Base-by-base conservation (phyloP, 768 basidiomycete species). In the Hygrophoropsis aurantiaca region DNA sequence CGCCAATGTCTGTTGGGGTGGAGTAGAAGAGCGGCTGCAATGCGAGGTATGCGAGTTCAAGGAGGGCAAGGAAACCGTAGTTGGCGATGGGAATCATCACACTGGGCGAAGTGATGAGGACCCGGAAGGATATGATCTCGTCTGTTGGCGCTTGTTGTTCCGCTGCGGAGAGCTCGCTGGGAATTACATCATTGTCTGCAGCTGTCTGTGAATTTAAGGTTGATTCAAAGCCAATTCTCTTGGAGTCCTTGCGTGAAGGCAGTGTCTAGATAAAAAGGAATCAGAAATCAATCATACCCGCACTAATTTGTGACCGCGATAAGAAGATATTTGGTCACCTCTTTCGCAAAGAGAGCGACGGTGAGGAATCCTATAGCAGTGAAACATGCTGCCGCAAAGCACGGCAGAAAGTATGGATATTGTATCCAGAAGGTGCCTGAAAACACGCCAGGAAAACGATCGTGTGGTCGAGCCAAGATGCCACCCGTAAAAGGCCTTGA, bases 401-500 rank as follows among this genome's bases (percentile, higher is more conserved):
- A 66, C 11, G 60, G 36, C 68, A 75, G 44, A 62, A 75, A 46
- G 72, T 73, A 60, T 1, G 79, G 80, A 50, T 78, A 74, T 36
- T 67, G 64, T 44, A 66, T 67, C 59, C 76, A 69, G 54, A 80
- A 78, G 10, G 67, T 57, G 34, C 60, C 66, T 27, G 65, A 52
- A 52, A 81, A 80, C 1, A 72, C 49, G 2, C 43, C 23, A 3
- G 78, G 77, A 50, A 74, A 80, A 13, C 68, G 71, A 46, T 79
- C 74, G 19, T 70, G 71, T 19, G 80, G 80, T 47, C 69, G 68
- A 43, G 76, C 67, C 43, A 81, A 66, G 18, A 68, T 67, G 7
- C 80, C 80, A 23, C 80, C 80, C 21, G 79, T 73, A 16, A 80
- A 62, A 20, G 79, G 77, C 11, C 78, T 75, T 44, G 37, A 10